phyloP scores from a whole-genome alignment of 495 filamentous ascomycete species.

The Sphaerosporella brunnea region DNA sequence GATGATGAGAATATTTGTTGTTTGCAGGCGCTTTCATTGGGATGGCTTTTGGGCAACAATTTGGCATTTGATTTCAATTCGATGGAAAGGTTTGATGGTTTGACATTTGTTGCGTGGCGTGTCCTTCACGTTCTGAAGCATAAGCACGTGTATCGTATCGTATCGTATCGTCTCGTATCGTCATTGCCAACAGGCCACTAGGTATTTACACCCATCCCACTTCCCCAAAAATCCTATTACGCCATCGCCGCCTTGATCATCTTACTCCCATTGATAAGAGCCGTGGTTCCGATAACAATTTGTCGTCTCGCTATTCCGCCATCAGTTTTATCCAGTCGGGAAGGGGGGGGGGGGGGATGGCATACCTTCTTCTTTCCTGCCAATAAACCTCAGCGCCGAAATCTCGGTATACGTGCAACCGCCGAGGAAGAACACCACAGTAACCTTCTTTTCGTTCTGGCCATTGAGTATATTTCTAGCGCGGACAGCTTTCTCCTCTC shows the following conservation, averaged over 20 bases:
- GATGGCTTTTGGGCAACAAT: background rate
- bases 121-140: no score
- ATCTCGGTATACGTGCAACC: constrained; percentile 93
- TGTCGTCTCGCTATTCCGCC: constrained; percentile 40
- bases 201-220: no score
- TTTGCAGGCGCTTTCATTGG: background rate
- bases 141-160: no score
- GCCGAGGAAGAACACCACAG: constrained; percentile 86
- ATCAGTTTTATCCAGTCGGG: constrained; percentile 8
- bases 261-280: constrained; percentile 70
- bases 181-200: no score
- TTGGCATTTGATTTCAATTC: no score
- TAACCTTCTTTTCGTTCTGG: constrained; percentile 56
- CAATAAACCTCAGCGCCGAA: constrained; percentile 80
- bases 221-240: no score
- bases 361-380: constrained; percentile 62
- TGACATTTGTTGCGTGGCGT: background rate
- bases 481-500: constrained; percentile 80
- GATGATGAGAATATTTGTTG: background rate
- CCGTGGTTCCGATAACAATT: constrained; percentile 82
- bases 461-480: constrained; percentile 70
- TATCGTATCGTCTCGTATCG: no score
- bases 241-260: constrained; percentile 71
- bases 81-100: no score
- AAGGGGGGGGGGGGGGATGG: constrained; percentile 14